Conservation (phyloP, 2,329 filamentous ascomycete genomes). For the Aspergillus proliferans region DNA sequence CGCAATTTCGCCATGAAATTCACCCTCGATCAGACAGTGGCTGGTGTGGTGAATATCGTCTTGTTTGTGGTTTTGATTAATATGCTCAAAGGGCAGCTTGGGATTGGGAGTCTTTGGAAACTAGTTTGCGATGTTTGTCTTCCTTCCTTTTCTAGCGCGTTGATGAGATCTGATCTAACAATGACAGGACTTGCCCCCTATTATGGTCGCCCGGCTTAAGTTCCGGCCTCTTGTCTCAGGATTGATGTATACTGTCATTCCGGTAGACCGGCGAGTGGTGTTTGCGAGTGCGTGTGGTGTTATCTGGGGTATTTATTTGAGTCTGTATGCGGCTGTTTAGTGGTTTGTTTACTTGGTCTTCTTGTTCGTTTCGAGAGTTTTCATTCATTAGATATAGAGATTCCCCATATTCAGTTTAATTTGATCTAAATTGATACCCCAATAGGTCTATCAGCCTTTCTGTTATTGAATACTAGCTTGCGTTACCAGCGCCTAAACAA, state of each 20-base stretch:
- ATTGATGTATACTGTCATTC: constrained; percentile 64
- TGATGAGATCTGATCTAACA: background rate
- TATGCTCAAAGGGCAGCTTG: constrained; percentile 28
- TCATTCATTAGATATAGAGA: background rate
- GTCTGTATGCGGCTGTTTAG: constrained; percentile 49
- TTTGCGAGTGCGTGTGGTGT: constrained; percentile 67
- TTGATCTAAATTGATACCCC: too few relatives aligned
- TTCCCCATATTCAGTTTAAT: background rate
- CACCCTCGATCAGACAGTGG: constrained; percentile 52
- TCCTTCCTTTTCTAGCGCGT: background rate
- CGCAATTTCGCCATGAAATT: constrained; percentile 49
- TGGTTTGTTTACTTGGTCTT: background rate
- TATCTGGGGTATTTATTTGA: constrained; percentile 69
- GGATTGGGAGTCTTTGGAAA: constrained; percentile 19
- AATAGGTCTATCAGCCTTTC: too few relatives aligned
- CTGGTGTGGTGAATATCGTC: constrained; percentile 51
- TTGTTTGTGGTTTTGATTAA: constrained; percentile 53
- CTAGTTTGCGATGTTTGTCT: constrained; percentile 28
- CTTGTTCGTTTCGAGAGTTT: background rate
- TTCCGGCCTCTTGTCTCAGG: constrained; percentile 67
- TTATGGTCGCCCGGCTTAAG: constrained; percentile 64
- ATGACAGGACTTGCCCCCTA: constrained; percentile 55
- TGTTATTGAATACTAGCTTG: background rate
- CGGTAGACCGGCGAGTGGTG: constrained; percentile 64
- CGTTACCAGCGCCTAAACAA: background rate